phyloP scores from a whole-genome alignment of 345 rosid species.

The Triadica sebifera region DNA sequence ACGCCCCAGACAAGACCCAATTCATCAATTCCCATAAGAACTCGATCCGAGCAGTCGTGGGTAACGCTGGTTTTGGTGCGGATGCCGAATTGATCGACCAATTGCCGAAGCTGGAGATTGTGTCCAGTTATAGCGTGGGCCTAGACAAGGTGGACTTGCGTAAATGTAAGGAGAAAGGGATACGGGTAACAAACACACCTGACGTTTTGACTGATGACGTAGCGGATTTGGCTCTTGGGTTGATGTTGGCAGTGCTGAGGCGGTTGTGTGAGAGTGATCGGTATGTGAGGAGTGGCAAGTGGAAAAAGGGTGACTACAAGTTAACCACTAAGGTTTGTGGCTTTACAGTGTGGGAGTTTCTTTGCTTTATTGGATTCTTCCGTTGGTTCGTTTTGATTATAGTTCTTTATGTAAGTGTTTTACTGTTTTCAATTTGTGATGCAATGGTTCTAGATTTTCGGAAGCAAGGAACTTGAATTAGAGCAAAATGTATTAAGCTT shows the following conservation, averaged over 20 bases:
- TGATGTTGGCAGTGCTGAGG: constrained; percentile 67
- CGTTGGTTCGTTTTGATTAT: too few relatives aligned
- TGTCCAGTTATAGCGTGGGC: constrained; percentile 74
- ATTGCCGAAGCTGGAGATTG: constrained; percentile 72
- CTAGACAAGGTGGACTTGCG: constrained; percentile 77
- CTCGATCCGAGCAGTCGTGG: constrained; percentile 79
- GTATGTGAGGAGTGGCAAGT: constrained; percentile 64
- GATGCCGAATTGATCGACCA: constrained; percentile 64
- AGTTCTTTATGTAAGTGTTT: background rate
- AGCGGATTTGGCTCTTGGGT: constrained; percentile 78
- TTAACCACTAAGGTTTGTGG: constrained; percentile 68
- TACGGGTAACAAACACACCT: constrained; percentile 83
- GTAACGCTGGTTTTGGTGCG: constrained; percentile 51
- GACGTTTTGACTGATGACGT: constrained; percentile 86
- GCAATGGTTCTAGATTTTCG: background rate
- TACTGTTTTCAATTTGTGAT: background rate
- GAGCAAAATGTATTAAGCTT: too few relatives aligned
- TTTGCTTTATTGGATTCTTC: too few relatives aligned
- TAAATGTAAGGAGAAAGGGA: constrained; percentile 64
- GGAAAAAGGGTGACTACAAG: constrained; percentile 62
- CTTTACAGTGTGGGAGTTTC: background rate
- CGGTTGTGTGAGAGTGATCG: constrained; percentile 62
- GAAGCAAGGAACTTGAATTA: background rate
- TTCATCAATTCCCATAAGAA: constrained; percentile 39
- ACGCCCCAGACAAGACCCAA: constrained; percentile 36